Evolutionary conservation across 139 green algal genomes (phyloP).

Genomic region (Spirogloea muscicola): DNA sequence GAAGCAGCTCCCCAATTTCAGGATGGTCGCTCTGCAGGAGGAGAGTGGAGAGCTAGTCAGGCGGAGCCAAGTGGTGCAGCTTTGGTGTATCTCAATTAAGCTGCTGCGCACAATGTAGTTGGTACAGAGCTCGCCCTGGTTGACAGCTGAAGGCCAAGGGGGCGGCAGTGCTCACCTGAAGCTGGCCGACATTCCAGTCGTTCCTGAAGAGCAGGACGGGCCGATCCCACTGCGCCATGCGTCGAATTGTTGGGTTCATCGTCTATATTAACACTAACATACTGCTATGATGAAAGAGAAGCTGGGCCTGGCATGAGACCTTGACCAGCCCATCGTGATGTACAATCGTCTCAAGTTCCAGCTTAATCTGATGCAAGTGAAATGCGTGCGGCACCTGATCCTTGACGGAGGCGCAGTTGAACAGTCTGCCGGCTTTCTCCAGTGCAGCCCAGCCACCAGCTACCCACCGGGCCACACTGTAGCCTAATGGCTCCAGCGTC

Average conservation of each 20-base stretch:
- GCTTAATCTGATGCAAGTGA: background rate
- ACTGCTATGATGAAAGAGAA: background rate
- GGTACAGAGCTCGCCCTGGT: background rate
- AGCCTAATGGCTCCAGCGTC: conserved; percentile 64
- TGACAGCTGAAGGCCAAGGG: background rate
- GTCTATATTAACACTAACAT: background rate
- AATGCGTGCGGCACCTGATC: conserved; percentile 49
- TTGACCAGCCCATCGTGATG: background rate
- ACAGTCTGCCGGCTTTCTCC: conserved; percentile 62
- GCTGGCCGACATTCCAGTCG: conserved; percentile 63
- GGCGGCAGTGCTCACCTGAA: conserved; percentile 16
- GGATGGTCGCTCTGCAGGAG: conserved; percentile 23
- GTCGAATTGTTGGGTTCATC: background rate
- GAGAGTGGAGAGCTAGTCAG: background rate
- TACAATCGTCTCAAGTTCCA: background rate
- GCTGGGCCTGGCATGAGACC: background rate
- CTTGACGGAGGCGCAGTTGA: conserved; percentile 67
- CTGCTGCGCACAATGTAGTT: background rate
- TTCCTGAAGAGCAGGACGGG: conserved; percentile 75
- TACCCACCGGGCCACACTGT: conserved; percentile 55
- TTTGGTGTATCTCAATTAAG: background rate
- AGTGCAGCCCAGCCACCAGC: conserved; percentile 58
- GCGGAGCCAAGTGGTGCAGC: background rate
- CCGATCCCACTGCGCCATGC: conserved; percentile 48
- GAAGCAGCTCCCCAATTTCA: conserved; percentile 42